A percentile compares a stretch with the other conserved stretches of the same genome.
phyloP scores from a whole-genome alignment of 805 yeast species.

The Limtongia smithiae region DNA sequence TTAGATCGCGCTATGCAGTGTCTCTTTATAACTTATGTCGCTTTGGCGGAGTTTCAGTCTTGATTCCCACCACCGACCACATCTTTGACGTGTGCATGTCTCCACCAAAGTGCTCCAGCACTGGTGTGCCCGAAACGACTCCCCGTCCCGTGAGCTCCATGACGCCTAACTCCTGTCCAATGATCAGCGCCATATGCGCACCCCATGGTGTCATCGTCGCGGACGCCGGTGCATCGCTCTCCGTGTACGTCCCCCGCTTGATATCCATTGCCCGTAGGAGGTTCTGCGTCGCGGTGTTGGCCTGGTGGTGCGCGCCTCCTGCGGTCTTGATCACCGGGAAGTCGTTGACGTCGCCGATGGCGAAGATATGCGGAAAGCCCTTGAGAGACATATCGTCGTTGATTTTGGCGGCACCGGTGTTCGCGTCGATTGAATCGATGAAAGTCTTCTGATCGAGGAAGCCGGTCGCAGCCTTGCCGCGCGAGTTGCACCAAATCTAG shows the following conservation, averaged over 20 bases:
- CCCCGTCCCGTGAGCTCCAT: neutral
- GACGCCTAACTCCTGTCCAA: slow-evolving; percentile 16
- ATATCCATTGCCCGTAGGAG: slow-evolving; percentile 4
- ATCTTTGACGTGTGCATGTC: slow-evolving; percentile 11
- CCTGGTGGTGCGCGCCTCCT: slow-evolving; percentile 15
- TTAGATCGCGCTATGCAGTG: neutral
- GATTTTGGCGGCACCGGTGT: slow-evolving; percentile 1
- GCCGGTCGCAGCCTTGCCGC: slow-evolving; percentile 9
- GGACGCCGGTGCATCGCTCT: neutral
- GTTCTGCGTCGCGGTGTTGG: slow-evolving; percentile 6
- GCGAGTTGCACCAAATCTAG: slow-evolving; percentile 12
- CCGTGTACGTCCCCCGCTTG: slow-evolving; percentile 1
- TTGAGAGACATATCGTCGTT: slow-evolving; percentile 6
- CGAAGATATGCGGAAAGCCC: slow-evolving; percentile 10
- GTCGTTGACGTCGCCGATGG: slow-evolving; percentile 19
- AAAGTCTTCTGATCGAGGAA: slow-evolving; percentile 5
- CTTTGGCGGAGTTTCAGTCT: no score
- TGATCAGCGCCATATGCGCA: slow-evolving; percentile 10
- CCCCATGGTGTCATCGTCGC: slow-evolving; percentile 9
- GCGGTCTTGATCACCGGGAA: slow-evolving; percentile 20
- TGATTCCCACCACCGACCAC: slow-evolving; percentile 6
- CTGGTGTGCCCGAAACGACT: neutral
- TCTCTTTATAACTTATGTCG: no score
- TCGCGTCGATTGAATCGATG: neutral
- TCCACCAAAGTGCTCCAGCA: slow-evolving; percentile 5